Percentiles rank a stretch among this genome's conserved stretches.
Conservation (phyloP, 495 filamentous ascomycete species). For the Elaphomyces granulatus region DNA sequence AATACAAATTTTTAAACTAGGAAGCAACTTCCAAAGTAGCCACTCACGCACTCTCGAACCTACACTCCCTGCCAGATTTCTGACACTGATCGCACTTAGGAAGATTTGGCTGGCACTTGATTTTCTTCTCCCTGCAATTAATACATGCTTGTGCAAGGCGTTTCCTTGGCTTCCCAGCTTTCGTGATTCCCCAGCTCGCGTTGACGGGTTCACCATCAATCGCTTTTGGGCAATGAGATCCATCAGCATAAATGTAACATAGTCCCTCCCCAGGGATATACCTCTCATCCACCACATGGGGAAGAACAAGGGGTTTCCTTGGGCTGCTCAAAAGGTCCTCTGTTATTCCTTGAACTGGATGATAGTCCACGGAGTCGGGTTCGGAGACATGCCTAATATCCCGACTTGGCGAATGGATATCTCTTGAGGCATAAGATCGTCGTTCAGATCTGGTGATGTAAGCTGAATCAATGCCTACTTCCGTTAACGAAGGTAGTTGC, state of each 20-base stretch:
- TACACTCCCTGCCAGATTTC: slow-evolving; percentile 72
- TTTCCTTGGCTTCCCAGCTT: slow-evolving; percentile 83
- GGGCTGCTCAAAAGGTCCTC: background rate
- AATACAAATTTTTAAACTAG: background rate
- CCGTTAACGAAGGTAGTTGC: slow-evolving; percentile 23
- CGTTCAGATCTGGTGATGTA: slow-evolving; percentile 2
- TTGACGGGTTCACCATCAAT: slow-evolving; percentile 81
- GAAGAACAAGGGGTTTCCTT: slow-evolving; percentile 14
- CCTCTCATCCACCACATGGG: slow-evolving; percentile 34
- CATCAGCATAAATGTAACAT: slow-evolving; percentile 82
- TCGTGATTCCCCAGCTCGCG: slow-evolving; percentile 84
- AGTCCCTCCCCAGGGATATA: slow-evolving; percentile 60
- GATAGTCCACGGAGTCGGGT: background rate
- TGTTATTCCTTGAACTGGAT: background rate
- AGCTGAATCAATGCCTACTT: slow-evolving; percentile 14
- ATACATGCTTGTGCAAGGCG: slow-evolving; percentile 77
- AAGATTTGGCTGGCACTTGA: slow-evolving; percentile 82
- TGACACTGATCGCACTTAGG: slow-evolving; percentile 81
- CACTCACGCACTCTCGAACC: slow-evolving; percentile 78
- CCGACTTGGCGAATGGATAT: background rate
- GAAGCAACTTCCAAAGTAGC: background rate
- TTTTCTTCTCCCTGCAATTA: slow-evolving; percentile 90
- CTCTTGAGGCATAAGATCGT: background rate
- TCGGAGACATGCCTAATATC: background rate
- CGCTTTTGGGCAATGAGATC: slow-evolving; percentile 64